Conservation (phyloP, 352 stramenopile species). For the Peronosclerospora sorghi region DNA sequence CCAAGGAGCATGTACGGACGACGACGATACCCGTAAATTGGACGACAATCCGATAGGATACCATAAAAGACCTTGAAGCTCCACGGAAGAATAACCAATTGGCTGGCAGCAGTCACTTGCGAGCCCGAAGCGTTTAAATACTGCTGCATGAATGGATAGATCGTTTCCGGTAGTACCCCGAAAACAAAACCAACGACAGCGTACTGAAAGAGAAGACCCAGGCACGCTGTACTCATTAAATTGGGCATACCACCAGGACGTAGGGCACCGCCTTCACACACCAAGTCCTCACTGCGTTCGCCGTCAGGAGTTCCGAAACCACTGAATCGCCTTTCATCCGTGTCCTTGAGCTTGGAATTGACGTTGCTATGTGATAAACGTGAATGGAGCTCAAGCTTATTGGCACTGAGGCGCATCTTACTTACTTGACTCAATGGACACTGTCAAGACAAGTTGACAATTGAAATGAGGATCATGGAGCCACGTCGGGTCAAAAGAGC, state of each 20-base stretch:
- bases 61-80: conserved; percentile 48
- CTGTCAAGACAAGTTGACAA: no score
- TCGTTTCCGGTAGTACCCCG: conserved; percentile 28
- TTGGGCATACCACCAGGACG: conserved; percentile 18
- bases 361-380: conserved; percentile 27
- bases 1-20: conserved; percentile 44
- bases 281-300: no score
- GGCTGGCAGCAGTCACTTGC: conserved; percentile 25
- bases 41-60: conserved; percentile 38
- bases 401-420: conserved; percentile 1
- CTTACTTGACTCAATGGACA: no score
- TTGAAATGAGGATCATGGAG: no score
- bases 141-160: conserved; percentile 42
- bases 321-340: background rate
- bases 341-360: conserved; percentile 15
- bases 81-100: conserved; percentile 38
- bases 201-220: conserved; percentile 36
- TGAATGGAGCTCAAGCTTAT: conserved; percentile 16
- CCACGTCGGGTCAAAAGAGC: no score
- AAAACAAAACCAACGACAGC: conserved; percentile 30
- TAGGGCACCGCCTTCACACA: conserved; percentile 18
- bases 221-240: conserved; percentile 25
- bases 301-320: conserved; percentile 10
- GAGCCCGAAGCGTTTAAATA: conserved; percentile 43
- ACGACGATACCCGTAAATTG: conserved; percentile 38